Percentiles rank a stretch among this genome's conserved stretches.
Evolutionary conservation across 163 green algal species (phyloP).

Genomic region (Volvox carteri): DNA sequence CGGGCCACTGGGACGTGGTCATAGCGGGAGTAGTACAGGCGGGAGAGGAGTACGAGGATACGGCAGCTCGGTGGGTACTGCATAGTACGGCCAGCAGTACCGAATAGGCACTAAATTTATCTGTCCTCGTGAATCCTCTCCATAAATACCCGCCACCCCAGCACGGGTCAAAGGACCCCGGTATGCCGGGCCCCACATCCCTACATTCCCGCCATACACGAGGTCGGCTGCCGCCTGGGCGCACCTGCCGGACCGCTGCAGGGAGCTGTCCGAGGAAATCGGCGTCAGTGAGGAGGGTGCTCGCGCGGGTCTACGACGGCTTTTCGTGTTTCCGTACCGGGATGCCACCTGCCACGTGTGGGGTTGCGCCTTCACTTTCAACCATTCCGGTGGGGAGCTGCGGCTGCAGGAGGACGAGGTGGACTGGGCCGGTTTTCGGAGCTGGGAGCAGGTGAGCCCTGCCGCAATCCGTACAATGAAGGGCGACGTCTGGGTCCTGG

Average conservation of each 20-base stretch:
- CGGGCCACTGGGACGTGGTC: conserved; percentile 48
- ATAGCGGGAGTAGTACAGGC: conserved; percentile 34
- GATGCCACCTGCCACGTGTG: conserved; percentile 48
- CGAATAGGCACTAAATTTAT: too few relatives aligned
- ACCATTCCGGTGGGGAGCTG: conserved; percentile 15
- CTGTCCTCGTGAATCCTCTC: too few relatives aligned
- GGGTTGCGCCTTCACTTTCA: conserved; percentile 47
- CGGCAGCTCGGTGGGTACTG: conserved; percentile 9
- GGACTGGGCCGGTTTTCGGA: conserved; percentile 48
- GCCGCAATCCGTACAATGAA: background rate
- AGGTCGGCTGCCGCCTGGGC: too few relatives aligned
- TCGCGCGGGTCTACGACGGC: conserved; percentile 30
- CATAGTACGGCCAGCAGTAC: too few relatives aligned
- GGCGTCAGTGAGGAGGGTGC: conserved; percentile 23
- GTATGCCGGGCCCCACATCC: too few relatives aligned
- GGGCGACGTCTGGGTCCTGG: background rate
- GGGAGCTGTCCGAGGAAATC: conserved; percentile 53
- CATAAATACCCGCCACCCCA: too few relatives aligned
- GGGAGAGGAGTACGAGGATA: conserved; percentile 59
- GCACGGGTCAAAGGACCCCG: too few relatives aligned
- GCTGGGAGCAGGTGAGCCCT: conserved; percentile 26
- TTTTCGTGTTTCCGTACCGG: conserved; percentile 51
- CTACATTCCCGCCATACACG: too few relatives aligned
- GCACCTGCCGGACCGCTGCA: too few relatives aligned
- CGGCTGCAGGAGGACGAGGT: conserved; percentile 54